Evolutionary conservation across 805 yeast species (phyloP).

Genomic region (Starmerella kuoi): DNA sequence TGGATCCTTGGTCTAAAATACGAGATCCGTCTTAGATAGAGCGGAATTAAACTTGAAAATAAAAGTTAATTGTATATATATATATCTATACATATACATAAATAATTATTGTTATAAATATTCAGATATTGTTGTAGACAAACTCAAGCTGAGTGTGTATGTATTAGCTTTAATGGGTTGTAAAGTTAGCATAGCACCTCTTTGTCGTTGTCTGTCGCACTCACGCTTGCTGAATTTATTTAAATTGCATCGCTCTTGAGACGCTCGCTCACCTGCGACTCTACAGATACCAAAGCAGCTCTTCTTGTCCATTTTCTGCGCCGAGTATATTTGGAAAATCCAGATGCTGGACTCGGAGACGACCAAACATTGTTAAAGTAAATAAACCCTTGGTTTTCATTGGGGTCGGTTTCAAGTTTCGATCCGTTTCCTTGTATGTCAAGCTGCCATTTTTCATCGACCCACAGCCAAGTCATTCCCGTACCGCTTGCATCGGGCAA

Average conservation of each 20-base stretch:
- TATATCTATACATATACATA: too few relatives aligned
- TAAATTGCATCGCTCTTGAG: neutral
- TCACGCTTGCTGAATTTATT: too few relatives aligned
- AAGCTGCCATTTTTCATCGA: conserved; percentile 81
- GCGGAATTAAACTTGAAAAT: neutral
- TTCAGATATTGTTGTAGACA: too few relatives aligned
- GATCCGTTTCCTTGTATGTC: conserved; percentile 79
- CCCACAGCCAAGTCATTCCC: conserved; percentile 88
- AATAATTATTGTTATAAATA: too few relatives aligned
- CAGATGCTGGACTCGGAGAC: conserved; percentile 74
- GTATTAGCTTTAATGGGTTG: too few relatives aligned
- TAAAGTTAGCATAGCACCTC: too few relatives aligned
- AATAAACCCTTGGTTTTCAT: conserved; percentile 70
- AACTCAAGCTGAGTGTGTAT: too few relatives aligned
- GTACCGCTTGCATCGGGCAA: conserved; percentile 60
- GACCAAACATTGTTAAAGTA: conserved; percentile 93
- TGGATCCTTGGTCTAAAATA: conserved; percentile 32
- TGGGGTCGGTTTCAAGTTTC: conserved; percentile 41
- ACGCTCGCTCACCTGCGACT: neutral
- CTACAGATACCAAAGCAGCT: conserved; percentile 54
- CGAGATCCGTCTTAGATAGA: neutral
- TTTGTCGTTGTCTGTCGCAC: too few relatives aligned
- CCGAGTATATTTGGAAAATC: conserved; percentile 82
- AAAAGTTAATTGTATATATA: too few relatives aligned
- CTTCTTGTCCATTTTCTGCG: conserved; percentile 93